Evolutionary conservation across 2,329 filamentous ascomycete genomes (phyloP).

Genomic region (Aspergillus tamarii): DNA sequence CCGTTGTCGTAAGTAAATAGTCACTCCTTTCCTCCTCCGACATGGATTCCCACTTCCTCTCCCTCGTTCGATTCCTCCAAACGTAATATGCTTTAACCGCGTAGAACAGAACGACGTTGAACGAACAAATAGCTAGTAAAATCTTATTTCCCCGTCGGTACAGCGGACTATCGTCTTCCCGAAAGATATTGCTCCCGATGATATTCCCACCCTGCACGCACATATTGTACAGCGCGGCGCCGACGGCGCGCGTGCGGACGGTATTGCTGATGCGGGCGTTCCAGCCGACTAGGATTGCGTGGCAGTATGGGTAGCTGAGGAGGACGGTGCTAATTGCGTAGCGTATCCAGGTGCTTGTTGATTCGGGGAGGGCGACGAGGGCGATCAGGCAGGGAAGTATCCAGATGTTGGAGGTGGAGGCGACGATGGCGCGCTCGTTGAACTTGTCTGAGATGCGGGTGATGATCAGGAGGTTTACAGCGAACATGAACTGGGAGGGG

Average conservation of each 20-base stretch:
- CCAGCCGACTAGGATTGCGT: constrained; percentile 64
- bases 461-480: constrained; percentile 47
- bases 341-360: constrained; percentile 52
- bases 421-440: constrained; percentile 51
- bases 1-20: constrained; percentile 52
- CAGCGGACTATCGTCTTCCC: constrained; percentile 55
- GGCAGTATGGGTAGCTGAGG: constrained; percentile 59
- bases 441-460: constrained; percentile 52
- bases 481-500: constrained; percentile 40
- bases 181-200: constrained; percentile 52
- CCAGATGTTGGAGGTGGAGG: constrained; percentile 61
- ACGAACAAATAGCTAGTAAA: constrained; percentile 52
- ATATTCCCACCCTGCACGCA: constrained; percentile 36
- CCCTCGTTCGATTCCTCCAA: constrained; percentile 41
- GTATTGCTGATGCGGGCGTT: constrained; percentile 66
- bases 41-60: constrained; percentile 36
- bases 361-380: constrained; percentile 47
- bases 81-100: constrained; percentile 35
- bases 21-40: constrained; percentile 21
- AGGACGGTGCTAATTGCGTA: constrained; percentile 56
- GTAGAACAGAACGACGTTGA: constrained; percentile 53
- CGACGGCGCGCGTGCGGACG: constrained; percentile 65
- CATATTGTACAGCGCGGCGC: constrained; percentile 63
- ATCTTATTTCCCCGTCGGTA: constrained; percentile 59
- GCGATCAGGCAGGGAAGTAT: constrained; percentile 61